Base-by-base conservation (phyloP, 202 grass and related monocot genomes). In the Cymbopogon flexuosus region DNA sequence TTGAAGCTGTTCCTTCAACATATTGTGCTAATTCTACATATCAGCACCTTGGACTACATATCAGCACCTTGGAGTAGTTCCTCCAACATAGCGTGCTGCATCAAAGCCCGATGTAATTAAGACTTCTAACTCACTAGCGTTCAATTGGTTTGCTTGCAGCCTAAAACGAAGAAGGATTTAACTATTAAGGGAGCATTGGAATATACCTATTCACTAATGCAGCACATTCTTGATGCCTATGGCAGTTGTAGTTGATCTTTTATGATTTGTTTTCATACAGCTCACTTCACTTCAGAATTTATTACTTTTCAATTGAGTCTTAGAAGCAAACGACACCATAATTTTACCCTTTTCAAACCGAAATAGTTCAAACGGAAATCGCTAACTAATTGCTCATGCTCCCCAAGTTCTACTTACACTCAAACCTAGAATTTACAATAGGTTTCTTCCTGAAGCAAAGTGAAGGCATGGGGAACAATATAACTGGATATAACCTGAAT, bases 161-260 rank as follows among this genome's bases (percentile, higher is more conserved):
- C 67, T 64, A 47, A 47, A 47, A n/a, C 31, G 81, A 71, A 83
- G 16, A 79, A 52, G 39, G 73, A 78, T 62, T 84, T 45, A 71
- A 30, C 40, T 84, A 61, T 14, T 14, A 65, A 73, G 61, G 45
- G 22, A 65, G 59, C 13, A 58, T 56, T 27, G 47, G 34, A 65
- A 49, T 61, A 72, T 46, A 68, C 68, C 39, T 62, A 24, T 61
- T 59, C 22, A 81, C 68, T 47, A 62, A 72, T 34, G 68, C 22
- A 31, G 42, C 31, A 52, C 29, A 36, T 76, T 41, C n/a, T 41
- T 35, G 19, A 68, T 1, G 0, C 5, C 8, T 22, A 42, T 8
- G 0, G 65, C 2, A 1, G 37, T 68, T 41, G 19, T 21, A 0
- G 8, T 43, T 43, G 10, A 24, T 43, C 12, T 46, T 46, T 8